A percentile compares a stretch with the other conserved stretches of the same genome.
Conservation (phyloP, 306 rosid genomes). For the Gleditsia sinensis region DNA sequence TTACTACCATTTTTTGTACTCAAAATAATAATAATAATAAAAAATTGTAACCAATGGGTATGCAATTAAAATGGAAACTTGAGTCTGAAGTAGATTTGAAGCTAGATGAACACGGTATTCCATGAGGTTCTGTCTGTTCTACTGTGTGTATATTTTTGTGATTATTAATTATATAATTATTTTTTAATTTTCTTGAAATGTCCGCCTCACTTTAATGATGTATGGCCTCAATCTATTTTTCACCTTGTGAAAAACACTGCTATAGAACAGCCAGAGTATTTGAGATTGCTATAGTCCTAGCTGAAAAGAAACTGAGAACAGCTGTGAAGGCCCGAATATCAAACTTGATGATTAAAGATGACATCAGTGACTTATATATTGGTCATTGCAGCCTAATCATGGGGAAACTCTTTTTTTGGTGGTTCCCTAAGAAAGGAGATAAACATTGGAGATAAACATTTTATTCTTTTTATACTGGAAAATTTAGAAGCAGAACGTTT, state of each 20-base stretch:
- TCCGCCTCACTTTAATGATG: not conserved
- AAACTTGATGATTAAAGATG: not conserved
- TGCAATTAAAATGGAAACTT: not conserved
- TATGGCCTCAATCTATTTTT: not conserved
- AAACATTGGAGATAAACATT: no score
- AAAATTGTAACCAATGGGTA: not conserved
- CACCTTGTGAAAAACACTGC: not conserved
- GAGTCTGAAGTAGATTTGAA: not conserved
- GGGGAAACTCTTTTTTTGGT: not conserved
- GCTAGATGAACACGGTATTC: not conserved
- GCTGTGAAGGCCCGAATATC: not conserved
- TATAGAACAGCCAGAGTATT: not conserved
- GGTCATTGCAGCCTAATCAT: not conserved
- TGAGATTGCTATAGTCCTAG: not conserved
- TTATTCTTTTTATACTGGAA: not conserved
- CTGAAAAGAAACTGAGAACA: conserved; percentile 14
- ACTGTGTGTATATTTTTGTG: not conserved
- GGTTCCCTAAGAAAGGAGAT: not conserved
- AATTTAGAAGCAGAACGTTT: not conserved
- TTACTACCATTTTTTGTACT: no score
- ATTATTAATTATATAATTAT: not conserved
- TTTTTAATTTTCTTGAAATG: not conserved
- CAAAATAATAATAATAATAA: no score
- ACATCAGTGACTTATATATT: not conserved
- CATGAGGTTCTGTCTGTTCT: not conserved